These are phyloP conservation scores for Rhipidocladum racemiflorum DNA, from an alignment of 176 grass and related monocot genomes.

Conservation along the genomic window DNA sequence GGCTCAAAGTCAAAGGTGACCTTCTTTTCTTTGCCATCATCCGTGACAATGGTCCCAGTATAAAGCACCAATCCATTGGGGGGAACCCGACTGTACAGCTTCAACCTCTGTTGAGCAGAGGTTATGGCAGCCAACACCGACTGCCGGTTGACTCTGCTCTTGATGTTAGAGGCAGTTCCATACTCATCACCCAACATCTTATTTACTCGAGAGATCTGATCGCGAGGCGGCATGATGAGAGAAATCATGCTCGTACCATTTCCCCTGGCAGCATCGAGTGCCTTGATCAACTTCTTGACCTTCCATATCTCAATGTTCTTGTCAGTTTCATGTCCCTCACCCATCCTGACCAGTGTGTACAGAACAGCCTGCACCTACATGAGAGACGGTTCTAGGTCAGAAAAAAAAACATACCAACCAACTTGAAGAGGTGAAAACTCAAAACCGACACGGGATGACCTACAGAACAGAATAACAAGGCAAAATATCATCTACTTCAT, in stretches of 20 bases:
- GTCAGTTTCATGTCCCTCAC: conserved; percentile 41
- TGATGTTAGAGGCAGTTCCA: conserved; percentile 72
- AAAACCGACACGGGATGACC: not conserved
- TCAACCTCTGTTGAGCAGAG: conserved; percentile 62
- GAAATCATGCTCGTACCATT: conserved; percentile 77
- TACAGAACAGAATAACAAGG: not conserved
- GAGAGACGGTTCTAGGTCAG: not conserved
- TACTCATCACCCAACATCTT: conserved; percentile 77
- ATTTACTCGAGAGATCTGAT: conserved; percentile 54
- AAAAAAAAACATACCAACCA: not conserved
- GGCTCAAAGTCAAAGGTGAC: conserved; percentile 72
- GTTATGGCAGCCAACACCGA: conserved; percentile 68
- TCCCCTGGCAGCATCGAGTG: conserved; percentile 49
- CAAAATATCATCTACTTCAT: too few relatives aligned
- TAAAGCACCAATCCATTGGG: conserved; percentile 66
- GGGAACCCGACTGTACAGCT: conserved; percentile 62
- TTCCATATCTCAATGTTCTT: conserved; percentile 64
- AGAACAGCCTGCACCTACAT: conserved; percentile 17
- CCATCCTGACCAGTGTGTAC: conserved; percentile 20
- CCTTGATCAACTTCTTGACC: conserved; percentile 65
- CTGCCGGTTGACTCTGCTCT: conserved; percentile 67
- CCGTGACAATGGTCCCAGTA: conserved; percentile 61
- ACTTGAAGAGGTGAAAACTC: not conserved
- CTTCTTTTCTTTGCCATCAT: conserved; percentile 74
- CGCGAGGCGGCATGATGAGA: conserved; percentile 63